These are phyloP conservation scores for Dioszegia crocea DNA, from an alignment of 768 basidiomycete species.

Conservation along the genomic window DNA sequence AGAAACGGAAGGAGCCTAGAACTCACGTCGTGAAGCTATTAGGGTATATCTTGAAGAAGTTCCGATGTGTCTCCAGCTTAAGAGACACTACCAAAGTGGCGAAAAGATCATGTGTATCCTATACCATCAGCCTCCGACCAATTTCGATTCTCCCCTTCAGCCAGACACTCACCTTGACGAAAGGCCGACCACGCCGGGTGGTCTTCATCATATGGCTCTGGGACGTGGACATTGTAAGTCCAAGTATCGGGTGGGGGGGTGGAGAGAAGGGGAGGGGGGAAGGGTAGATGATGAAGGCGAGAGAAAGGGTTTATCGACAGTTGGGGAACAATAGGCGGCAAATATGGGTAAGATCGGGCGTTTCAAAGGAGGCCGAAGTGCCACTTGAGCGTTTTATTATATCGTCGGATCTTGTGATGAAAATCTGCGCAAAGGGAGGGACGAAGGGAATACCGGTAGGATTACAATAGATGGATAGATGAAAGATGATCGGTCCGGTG, in stretches of 20 bases:
- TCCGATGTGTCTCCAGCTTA: constrained; percentile 79
- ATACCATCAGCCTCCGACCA: constrained; percentile 9
- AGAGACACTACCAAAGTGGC: constrained; percentile 94
- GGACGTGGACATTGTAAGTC: constrained; percentile 8
- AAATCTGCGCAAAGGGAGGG: no score
- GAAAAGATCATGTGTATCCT: constrained; percentile 98
- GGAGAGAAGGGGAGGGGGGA: not conserved
- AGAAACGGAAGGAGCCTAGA: not conserved
- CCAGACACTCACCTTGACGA: constrained; percentile 67
- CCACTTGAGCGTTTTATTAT: no score
- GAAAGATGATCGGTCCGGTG: no score
- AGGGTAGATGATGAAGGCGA: not conserved
- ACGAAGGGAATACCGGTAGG: no score
- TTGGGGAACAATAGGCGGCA: no score
- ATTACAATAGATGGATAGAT: no score
- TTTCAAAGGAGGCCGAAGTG: no score
- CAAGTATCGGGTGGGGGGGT: not conserved
- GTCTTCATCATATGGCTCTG: constrained; percentile 90
- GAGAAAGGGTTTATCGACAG: not conserved
- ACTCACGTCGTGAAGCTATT: constrained; percentile 94
- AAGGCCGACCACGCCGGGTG: constrained; percentile 89
- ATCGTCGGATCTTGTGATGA: no score
- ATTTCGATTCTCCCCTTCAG: not conserved
- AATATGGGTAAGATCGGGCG: no score
- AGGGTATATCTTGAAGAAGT: constrained; percentile 90